Base-by-base conservation (phyloP, 2,329 filamentous ascomycete species). In the Cercospora brassicicola region DNA sequence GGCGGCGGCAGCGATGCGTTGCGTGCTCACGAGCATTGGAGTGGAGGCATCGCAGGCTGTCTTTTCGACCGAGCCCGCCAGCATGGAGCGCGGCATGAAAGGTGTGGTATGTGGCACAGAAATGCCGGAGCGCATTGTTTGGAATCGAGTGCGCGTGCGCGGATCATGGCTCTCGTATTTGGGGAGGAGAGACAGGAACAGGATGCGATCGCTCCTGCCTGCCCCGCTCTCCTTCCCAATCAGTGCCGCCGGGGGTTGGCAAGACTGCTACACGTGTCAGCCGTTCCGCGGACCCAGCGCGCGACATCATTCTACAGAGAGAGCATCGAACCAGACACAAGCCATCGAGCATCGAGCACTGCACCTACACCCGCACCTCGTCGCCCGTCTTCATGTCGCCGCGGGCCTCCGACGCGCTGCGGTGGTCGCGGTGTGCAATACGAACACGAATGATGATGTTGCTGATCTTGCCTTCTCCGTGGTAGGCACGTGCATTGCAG, bases 181-280 rank as follows among this genome's bases (percentile, higher is more conserved):
- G 53, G 26, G 53, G 9, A 20, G 53, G 53, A n/a, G 48, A 53
- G 48, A 53, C 20, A 57, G 53, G 53, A 57, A 57, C 53, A 57
- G 53, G 53, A 3, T 57, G 53, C 26, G 53, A 57, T 57, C 53
- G 53, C 53, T 18, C 26, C 23, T 11, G 53, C 53, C 15, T n/a
- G 13, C n/a, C 26, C 53, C 26, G 48, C 48, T 53, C 48, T 20
- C 48, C 26, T 23, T 15, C 26, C 53, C 53, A 33, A 57, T 57
- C 53, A 23, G 23, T 20, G 9, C 5, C 11, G 11, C 23, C 13
- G 53, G 53, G 23, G 23, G 53, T 18, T 30, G 53, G 53, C 51
- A 56, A 56, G 20, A 56, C 51, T 26, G 51, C 23, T 15, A 30
- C 51, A 23, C 23, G 53, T 56, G 53, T 56, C 53, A 26, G 53